Conservation (phyloP, 2,329 filamentous ascomycete genomes). For the Phaeomoniella chlamydospora region DNA sequence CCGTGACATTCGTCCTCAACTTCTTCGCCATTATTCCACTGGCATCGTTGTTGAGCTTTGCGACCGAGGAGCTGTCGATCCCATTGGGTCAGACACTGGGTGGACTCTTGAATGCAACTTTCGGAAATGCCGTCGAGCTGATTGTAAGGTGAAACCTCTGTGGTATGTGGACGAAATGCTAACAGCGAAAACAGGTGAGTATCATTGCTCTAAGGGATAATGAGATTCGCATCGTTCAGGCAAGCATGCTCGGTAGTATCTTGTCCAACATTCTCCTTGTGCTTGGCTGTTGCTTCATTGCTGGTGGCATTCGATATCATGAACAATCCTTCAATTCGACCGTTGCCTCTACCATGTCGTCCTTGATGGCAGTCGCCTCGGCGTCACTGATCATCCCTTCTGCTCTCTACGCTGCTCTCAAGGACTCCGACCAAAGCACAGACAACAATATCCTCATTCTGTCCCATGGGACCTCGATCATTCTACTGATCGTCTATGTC, state of each 20-base stretch:
- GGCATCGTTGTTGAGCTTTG: conserved; percentile 47
- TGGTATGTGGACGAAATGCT: conserved; percentile 67
- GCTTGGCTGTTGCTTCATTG: conserved; percentile 65
- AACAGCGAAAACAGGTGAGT: conserved; percentile 60
- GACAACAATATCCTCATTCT: conserved; percentile 50
- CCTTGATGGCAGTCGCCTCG: conserved; percentile 60
- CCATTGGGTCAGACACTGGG: conserved; percentile 48
- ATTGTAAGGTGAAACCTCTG: conserved; percentile 59
- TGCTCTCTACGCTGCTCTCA: conserved; percentile 54
- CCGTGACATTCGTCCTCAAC: conserved; percentile 46
- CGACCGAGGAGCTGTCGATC: conserved; percentile 47
- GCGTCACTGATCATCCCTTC: conserved; percentile 69
- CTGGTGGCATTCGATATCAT: conserved; percentile 54
- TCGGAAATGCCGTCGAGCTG: conserved; percentile 51
- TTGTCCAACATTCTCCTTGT: conserved; percentile 87
- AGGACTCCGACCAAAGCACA: conserved; percentile 21
- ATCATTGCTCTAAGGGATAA: conserved; percentile 75
- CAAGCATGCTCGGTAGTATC: conserved; percentile 92
- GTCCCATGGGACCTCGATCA: conserved; percentile 62
- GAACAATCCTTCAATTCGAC: conserved; percentile 48
- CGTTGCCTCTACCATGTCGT: conserved; percentile 40
- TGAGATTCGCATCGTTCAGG: conserved; percentile 92
- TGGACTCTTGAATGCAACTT: conserved; percentile 50
- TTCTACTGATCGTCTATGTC: conserved; percentile 59
- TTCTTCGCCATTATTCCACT: conserved; percentile 51